A percentile compares a stretch with the other conserved stretches of the same genome.
Conservation (phyloP, 805 yeast species). For the Maudiozyma pseudohumilis region DNA sequence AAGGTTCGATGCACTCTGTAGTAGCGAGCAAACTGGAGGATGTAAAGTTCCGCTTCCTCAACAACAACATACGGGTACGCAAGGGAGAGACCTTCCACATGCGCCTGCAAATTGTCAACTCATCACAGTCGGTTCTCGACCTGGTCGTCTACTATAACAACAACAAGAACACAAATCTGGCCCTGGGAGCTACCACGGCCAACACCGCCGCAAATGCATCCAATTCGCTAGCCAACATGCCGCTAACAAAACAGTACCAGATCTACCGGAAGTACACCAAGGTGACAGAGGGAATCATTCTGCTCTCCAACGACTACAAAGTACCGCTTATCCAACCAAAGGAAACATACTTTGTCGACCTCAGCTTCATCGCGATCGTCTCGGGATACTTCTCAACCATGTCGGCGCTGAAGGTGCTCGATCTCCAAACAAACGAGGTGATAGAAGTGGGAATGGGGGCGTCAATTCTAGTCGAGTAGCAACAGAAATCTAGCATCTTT, state of each 20-base stretch:
- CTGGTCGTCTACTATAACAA: conserved; percentile 25
- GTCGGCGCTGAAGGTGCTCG: conserved; percentile 26
- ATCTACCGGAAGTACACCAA: conserved; percentile 16
- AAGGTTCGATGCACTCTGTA: conserved; percentile 13
- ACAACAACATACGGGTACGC: conserved; percentile 11
- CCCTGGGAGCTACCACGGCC: background rate
- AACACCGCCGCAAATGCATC: background rate
- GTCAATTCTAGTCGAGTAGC: conserved; percentile 19
- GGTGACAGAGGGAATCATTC: conserved; percentile 23
- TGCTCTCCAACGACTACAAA: conserved; percentile 27
- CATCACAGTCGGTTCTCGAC: conserved; percentile 18
- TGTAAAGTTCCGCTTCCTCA: conserved; percentile 22
- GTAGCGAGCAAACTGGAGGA: conserved; percentile 17
- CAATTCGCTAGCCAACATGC: background rate
- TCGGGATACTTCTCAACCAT: conserved; percentile 25
- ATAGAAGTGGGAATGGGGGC: conserved; percentile 24
- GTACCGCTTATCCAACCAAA: conserved; percentile 22
- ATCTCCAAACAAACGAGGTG: conserved; percentile 22
- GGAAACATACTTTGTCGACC: conserved; percentile 21
- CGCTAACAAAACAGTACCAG: conserved; percentile 20
- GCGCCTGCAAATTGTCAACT: conserved; percentile 22
- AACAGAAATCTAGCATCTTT: no score
- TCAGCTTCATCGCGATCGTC: conserved; percentile 23
- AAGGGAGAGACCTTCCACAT: conserved; percentile 21
- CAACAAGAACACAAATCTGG: conserved; percentile 5